A percentile compares a stretch with the other conserved stretches of the same genome.
Evolutionary conservation across 208 protist genomes (phyloP).

Genomic region (Acanthamoeba culbertsoni): DNA sequence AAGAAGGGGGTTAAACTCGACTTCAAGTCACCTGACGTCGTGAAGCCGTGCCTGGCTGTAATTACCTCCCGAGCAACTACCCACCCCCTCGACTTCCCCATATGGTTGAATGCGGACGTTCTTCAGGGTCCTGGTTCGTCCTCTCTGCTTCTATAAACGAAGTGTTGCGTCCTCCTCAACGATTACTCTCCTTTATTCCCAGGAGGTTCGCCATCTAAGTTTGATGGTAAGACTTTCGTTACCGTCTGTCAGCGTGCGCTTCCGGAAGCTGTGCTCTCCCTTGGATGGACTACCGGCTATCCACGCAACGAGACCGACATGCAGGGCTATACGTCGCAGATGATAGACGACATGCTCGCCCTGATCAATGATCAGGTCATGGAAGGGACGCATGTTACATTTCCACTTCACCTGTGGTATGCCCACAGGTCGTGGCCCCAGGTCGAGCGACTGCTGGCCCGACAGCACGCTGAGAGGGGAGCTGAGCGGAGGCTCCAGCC

Average conservation of each 20-base stretch:
- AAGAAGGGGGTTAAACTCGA: slow-evolving; percentile 45
- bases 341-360: not conserved
- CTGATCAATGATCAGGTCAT: not conserved
- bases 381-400: not conserved
- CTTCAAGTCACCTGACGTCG: not conserved
- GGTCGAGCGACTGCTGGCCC: not conserved
- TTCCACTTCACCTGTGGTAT: not conserved
- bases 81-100: not conserved
- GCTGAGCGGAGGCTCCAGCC: too few species aligned
- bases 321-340: not conserved
- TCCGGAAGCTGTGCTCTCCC: not conserved
- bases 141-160: not conserved
- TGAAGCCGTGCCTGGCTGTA: not conserved
- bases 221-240: not conserved
- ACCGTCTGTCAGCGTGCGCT: not conserved
- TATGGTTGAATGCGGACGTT: slow-evolving; percentile 25
- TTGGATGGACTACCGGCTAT: slow-evolving; percentile 21
- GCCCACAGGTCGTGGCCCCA: not conserved
- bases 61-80: not conserved
- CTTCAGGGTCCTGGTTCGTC: not conserved
- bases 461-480: not conserved
- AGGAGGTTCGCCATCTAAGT: not conserved
- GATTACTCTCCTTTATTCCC: not conserved
- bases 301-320: not conserved
- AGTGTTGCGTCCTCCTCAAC: not conserved